Base-by-base conservation (phyloP, 768 basidiomycete species). In the Russula sp. region DNA sequence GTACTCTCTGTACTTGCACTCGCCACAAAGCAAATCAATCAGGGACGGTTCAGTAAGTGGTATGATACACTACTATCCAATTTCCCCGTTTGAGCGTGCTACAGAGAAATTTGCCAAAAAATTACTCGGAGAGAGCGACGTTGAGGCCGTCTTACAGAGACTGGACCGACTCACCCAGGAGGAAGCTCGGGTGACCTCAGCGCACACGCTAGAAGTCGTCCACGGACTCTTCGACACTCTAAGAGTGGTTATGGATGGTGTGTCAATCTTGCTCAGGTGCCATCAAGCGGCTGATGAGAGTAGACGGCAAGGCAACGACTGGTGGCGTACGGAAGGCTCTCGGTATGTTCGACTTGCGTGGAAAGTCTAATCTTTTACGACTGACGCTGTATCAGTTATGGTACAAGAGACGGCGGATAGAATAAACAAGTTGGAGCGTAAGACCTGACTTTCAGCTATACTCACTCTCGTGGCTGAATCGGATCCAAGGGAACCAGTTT, bases 151-250 rank as follows among this genome's bases (percentile, higher is more conserved):
- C 51, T 28, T 52, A 32, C 51, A 30, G 30, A 52, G 51, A 32
- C 9, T 52, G 30, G 51, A 52, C 51, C 28, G 51, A n/a, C 51
- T 52, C 9, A 52, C 51, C 26, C 51, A 52, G 28, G 51, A 52
- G 30, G 51, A 52, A 52, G 51, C 51, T 20, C 51, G 9, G 16
- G 18, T 32, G 3, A 26, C 30, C 2, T 16, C 9, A 5, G 51
- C 51, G 28, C 51, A 52, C 16, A 52, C 51, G 16, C 51, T 52
- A 16, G 26, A 52, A 18, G 18, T 52, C 11, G 51, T 52, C 28
- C 51, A 52, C 9, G 51, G 28, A 20, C 51, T 52, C 7, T 52
- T 52, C 51, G 28, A 52, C 3, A 52, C 20, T 20, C 28, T 52
- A 8, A 52, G 28, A 52, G 18, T 52, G 2, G 51, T 52, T 18